Percentiles rank a stretch among this genome's conserved stretches.
Evolutionary conservation across 768 basidiomycete genomes (phyloP).

Genomic region (Lactifluus volemus): DNA sequence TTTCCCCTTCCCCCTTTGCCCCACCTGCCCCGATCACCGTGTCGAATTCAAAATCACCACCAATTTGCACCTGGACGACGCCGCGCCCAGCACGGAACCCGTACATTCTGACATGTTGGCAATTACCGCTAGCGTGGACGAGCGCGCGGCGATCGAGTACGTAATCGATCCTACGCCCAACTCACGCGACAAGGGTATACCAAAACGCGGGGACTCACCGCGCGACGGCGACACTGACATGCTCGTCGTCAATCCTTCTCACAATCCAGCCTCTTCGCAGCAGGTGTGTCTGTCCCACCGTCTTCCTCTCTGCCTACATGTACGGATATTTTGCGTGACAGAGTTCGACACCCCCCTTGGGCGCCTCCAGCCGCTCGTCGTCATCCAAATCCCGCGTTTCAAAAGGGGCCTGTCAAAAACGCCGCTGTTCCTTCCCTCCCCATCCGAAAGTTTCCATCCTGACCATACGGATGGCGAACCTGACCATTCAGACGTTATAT

Average conservation of each 20-base stretch:
- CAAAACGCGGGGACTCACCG: background rate
- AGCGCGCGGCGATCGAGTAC: background rate
- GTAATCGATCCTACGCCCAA: background rate
- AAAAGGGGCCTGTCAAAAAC: background rate
- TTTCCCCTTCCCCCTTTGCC: constrained; percentile 10
- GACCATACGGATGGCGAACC: background rate
- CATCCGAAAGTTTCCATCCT: background rate
- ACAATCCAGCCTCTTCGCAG: background rate
- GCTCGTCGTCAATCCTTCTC: background rate
- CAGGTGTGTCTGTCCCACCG: background rate
- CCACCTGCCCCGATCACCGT: background rate
- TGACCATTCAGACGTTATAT: constrained; percentile 1
- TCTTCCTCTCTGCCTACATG: background rate
- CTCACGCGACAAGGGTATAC: background rate
- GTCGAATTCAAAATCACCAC: background rate
- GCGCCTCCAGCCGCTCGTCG: background rate
- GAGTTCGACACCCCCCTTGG: background rate
- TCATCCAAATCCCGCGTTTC: background rate
- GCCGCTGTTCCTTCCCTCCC: constrained; percentile 7
- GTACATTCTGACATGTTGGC: background rate
- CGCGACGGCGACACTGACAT: background rate
- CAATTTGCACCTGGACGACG: background rate
- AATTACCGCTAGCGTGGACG: background rate
- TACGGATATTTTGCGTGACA: background rate
- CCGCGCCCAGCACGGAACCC: background rate